A percentile compares a stretch with the other conserved stretches of the same genome.
phyloP scores from a whole-genome alignment of 106 monocot genomes.

The Acorus gramineus region DNA sequence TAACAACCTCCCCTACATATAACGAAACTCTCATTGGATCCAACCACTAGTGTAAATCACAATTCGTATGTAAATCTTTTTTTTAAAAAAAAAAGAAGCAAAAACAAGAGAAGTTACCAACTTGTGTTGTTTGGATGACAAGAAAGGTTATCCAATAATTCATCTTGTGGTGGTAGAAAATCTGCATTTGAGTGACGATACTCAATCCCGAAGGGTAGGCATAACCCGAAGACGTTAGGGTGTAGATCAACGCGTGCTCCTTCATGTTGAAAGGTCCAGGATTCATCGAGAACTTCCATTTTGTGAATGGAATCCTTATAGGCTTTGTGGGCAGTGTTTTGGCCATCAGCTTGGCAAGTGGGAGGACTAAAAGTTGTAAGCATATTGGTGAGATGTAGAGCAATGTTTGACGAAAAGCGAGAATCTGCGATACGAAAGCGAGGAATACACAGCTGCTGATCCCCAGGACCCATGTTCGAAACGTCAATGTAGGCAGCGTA shows the following conservation, averaged over 20 bases:
- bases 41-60: too few relatives aligned
- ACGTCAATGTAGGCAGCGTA: slow-evolving; percentile 12
- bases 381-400: slow-evolving; percentile 9
- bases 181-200: too few relatives aligned
- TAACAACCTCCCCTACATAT: too few relatives aligned
- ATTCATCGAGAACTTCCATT: slow-evolving; percentile 15
- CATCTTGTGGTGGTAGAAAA: too few relatives aligned
- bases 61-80: too few relatives aligned
- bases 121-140: too few relatives aligned
- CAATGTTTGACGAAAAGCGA: slow-evolving; percentile 10
- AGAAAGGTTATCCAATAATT: too few relatives aligned
- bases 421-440: slow-evolving; percentile 19
- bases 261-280: slow-evolving; percentile 23
- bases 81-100: too few relatives aligned
- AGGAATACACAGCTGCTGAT: slow-evolving; percentile 7
- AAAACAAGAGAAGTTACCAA: too few relatives aligned
- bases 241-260: slow-evolving; percentile 21
- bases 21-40: too few relatives aligned
- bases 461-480: slow-evolving; percentile 24
- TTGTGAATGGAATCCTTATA: slow-evolving; percentile 7
- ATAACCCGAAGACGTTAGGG: not conserved
- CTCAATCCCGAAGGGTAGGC: too few relatives aligned
- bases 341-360: slow-evolving; percentile 12
- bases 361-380: slow-evolving; percentile 13
- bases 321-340: slow-evolving; percentile 8